Evolutionary conservation across 208 protist species (phyloP), one percentile per base, ranked within the genome.

Genomic region (Trypanosoma brucei): DNA sequence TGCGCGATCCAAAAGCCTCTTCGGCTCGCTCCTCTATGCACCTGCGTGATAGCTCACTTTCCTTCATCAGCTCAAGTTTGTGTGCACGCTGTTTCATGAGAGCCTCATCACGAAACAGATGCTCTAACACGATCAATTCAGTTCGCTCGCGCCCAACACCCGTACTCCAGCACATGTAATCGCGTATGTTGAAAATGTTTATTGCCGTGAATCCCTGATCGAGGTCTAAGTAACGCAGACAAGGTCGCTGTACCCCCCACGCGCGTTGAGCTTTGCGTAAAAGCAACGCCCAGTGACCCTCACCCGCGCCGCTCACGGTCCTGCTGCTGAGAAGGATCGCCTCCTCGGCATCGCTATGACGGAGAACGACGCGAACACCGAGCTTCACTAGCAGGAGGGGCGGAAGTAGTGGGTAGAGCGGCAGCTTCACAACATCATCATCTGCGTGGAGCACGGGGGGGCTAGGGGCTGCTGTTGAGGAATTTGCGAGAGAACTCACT

Each of bases 221-320:
- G 22, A 73, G 49, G 55, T 81, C 76, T 40, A 74, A 3, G 50
- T 81, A 81, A 30, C 76, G 70, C 11, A 81, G 67, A 36, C 70
- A 55, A 0, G 76, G 71, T 2, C 67, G 50, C 58, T 64, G 66
- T 0, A 78, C 71, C 5, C 71, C 71, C 76, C 76, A 81, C 38
- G 67, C 76, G 2, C 59, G 65, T 42, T 66, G 55, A 7, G 71
- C 70, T 33, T 81, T 81, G 14, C 62, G 65, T 8, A 81, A 48
- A 11, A 78, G 37, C 9, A 60, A 31, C 11, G 66, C 76, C 76
- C 76, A 81, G 40, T 64, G 60, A 2, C 65, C 66, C 53, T 62
- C 65, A 8, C 71, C 70, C 3, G 51, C 65, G 22, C 66, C 63
- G 42, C 56, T 38, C 13, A 70, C 52, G 33, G 37, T 44, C 1